Base-by-base conservation (phyloP, 2,329 filamentous ascomycete genomes). In the Exophiala sideris region DNA sequence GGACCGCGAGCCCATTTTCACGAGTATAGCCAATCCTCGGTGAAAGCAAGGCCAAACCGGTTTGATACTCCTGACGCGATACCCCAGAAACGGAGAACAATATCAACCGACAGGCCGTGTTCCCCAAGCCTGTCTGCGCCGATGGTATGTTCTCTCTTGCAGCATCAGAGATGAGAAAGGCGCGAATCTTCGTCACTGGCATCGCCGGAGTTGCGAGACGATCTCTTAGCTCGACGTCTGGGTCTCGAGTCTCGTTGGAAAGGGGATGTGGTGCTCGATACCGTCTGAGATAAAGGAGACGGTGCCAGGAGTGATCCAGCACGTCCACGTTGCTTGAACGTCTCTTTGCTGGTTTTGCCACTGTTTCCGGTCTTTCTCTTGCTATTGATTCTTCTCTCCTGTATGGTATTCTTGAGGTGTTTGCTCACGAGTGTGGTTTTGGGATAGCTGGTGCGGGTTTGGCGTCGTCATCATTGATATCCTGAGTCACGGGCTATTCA, bases 151-250 rank as follows among this genome's bases (percentile, higher is more conserved):
- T n/a, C n/a, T n/a, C n/a, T n/a, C n/a, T n/a, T n/a, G n/a, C n/a
- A n/a, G n/a, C n/a, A n/a, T n/a, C n/a, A n/a, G n/a, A n/a, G n/a
- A n/a, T n/a, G n/a, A n/a, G n/a, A n/a, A n/a, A n/a, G n/a, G n/a
- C n/a, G 6, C 21, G 3, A 24, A 24, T 24, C 21, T 24, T 24
- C 21, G 21, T 24, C 21, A 24, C 21, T 24, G 3, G 21, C 6
- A 6, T 24, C 21, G 21, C 21, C 21, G 3, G 21, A 24, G 21
- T 24, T 24, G 21, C 21, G 21, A 24, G 21, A 24, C 6, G 21
- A 24, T 24, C 20, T 50, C 18, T 20, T 24, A 33, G 34, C 39
- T 3, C 38, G 47, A 45, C 47, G 40, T 29, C 50, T 57, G 9
- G 47, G 38, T 54, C 45, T 44, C 9, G 20, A 24, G 9, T 6